A percentile compares a stretch with the other conserved stretches of the same genome.
phyloP scores from a whole-genome alignment of 371 early-diverging fungal species.

The Umbelopsis sp. region DNA sequence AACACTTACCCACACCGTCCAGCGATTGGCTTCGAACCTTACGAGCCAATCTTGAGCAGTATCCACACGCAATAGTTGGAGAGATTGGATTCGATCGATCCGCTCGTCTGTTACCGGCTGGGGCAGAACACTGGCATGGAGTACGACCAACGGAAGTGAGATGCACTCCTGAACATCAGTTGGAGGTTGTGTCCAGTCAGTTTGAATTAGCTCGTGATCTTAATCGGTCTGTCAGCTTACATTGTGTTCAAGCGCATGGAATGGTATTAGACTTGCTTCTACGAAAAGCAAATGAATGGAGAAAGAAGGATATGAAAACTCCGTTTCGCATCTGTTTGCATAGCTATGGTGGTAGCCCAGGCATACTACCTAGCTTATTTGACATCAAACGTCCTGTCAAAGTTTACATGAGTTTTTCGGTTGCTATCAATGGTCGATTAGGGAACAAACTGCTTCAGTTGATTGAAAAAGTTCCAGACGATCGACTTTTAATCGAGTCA shows the following conservation, averaged over 20 bases:
- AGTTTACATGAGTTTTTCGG: slow-evolving; percentile 72
- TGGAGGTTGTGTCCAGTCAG: slow-evolving; percentile 68
- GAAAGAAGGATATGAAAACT: slow-evolving; percentile 34
- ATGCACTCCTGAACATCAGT: slow-evolving; percentile 70
- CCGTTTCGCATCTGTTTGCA: slow-evolving; percentile 82
- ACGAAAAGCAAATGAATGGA: slow-evolving; percentile 27
- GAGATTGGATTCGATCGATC: slow-evolving; percentile 88
- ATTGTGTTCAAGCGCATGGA: slow-evolving; percentile 85
- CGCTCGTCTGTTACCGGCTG: slow-evolving; percentile 62
- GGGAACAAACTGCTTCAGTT: slow-evolving; percentile 53
- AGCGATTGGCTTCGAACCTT: slow-evolving; percentile 38
- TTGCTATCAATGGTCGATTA: slow-evolving; percentile 60
- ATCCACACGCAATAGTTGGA: slow-evolving; percentile 72
- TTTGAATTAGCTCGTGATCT: slow-evolving; percentile 72
- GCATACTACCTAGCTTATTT: slow-evolving; percentile 55
- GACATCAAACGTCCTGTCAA: slow-evolving; percentile 23
- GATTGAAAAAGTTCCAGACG: slow-evolving; percentile 69
- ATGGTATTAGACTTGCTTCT: slow-evolving; percentile 59
- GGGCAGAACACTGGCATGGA: slow-evolving; percentile 48
- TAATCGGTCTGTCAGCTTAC: slow-evolving; percentile 74
- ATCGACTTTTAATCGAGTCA: slow-evolving; percentile 80
- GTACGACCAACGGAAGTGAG: slow-evolving; percentile 46
- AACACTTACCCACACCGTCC: slow-evolving; percentile 29
- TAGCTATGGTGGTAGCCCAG: slow-evolving; percentile 83
- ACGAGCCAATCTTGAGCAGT: slow-evolving; percentile 25